These are phyloP conservation scores for Capronia epimyces DNA, from an alignment of 2,329 filamentous ascomycete species.

Conservation along the genomic window DNA sequence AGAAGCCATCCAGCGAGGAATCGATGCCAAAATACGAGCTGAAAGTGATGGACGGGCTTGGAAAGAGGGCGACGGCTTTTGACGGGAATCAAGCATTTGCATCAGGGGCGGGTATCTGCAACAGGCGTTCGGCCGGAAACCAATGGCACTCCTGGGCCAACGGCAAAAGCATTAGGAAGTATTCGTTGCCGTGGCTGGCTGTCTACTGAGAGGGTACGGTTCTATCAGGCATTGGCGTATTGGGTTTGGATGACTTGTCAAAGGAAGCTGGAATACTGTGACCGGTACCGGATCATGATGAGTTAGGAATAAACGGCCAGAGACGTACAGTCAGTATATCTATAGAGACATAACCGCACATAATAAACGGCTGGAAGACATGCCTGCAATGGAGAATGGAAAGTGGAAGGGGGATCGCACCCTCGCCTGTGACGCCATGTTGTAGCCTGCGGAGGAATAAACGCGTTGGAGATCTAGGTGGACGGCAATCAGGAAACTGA, in stretches of 20 bases:
- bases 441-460: neutral
- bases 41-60: conserved; percentile 50
- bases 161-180: neutral
- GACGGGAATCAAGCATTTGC: conserved; percentile 19
- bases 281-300: neutral
- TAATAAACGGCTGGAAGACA: neutral
- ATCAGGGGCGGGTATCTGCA: neutral
- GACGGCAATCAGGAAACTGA: conserved; percentile 12
- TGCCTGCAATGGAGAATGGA: no score
- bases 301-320: neutral
- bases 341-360: neutral
- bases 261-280: neutral
- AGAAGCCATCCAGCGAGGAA: conserved; percentile 48
- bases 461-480: neutral
- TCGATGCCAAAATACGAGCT: conserved; percentile 49
- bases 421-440: conserved; percentile 6
- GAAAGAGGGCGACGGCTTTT: conserved; percentile 54
- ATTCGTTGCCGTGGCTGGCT: neutral
- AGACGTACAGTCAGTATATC: neutral
- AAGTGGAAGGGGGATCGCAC: neutral
- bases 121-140: neutral
- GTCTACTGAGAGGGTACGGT: neutral
- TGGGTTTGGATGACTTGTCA: neutral
- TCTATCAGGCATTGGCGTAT: neutral
- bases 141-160: neutral